These are phyloP conservation scores for Dothidotthia symphoricarpi DNA, from an alignment of 2,329 filamentous ascomycete genomes.

Conservation along the genomic window DNA sequence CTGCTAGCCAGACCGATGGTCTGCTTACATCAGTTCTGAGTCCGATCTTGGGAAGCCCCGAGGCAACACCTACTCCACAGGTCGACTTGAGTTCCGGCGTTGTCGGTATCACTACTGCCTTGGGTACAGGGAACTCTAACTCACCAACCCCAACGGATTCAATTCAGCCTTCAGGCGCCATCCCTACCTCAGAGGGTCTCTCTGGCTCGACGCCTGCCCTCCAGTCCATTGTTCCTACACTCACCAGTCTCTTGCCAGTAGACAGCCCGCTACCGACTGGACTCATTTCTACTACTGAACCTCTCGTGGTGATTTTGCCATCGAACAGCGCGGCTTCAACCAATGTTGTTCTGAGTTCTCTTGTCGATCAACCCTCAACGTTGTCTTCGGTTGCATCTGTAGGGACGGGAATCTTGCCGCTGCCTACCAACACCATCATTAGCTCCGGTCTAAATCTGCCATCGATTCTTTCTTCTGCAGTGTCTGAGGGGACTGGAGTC, in stretches of 20 bases:
- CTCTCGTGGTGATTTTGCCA: too few relatives aligned
- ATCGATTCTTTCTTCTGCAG: slow-evolving; percentile 21
- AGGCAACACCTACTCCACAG: slow-evolving; percentile 11
- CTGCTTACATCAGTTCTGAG: slow-evolving; percentile 15
- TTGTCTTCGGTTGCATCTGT: too few relatives aligned
- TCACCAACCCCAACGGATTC: slow-evolving; percentile 12
- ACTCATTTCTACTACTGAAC: too few relatives aligned
- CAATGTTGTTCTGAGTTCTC: too few relatives aligned
- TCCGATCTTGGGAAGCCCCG: slow-evolving; percentile 10
- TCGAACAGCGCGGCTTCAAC: too few relatives aligned
- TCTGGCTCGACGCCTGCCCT: slow-evolving; percentile 15
- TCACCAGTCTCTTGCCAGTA: slow-evolving; percentile 20
- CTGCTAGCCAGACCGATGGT: slow-evolving; percentile 6
- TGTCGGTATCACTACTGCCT: slow-evolving; percentile 37
- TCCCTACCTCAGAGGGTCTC: slow-evolving; percentile 22
- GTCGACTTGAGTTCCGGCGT: slow-evolving; percentile 29
- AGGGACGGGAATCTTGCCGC: too few relatives aligned
- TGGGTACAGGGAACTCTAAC: slow-evolving; percentile 22
- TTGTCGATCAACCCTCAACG: too few relatives aligned
- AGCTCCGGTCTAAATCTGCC: slow-evolving; percentile 7
- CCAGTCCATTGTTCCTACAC: slow-evolving; percentile 22
- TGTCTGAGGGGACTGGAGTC: slow-evolving; percentile 24
- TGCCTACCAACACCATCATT: not conserved
- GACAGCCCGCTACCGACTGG: too few relatives aligned
- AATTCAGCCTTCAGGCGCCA: slow-evolving; percentile 16